These are phyloP conservation scores for Pseudogymnoascus sp. DNA, from an alignment of 2,329 filamentous ascomycete genomes.

Conservation along the genomic window DNA sequence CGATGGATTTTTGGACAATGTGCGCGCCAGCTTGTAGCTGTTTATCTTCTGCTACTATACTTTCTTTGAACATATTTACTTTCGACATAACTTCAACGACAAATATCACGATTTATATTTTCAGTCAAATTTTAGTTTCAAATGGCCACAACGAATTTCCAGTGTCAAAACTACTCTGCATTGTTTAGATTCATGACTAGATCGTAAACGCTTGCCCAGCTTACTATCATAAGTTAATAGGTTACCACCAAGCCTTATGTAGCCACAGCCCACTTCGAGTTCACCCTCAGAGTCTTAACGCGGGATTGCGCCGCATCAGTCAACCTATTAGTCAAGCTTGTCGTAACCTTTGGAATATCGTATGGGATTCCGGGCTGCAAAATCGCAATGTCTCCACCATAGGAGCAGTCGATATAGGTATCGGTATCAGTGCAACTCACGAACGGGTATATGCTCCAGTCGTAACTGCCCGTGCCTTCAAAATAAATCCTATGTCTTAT, in stretches of 20 bases:
- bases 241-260: background rate
- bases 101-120: background rate
- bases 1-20: constrained; percentile 42
- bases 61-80: background rate
- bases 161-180: background rate
- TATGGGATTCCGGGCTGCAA: background rate
- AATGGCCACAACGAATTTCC: constrained; percentile 2
- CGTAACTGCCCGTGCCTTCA: background rate
- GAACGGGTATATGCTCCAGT: background rate
- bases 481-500: background rate
- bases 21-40: constrained; percentile 26
- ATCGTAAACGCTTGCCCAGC: background rate
- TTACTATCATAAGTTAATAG: background rate
- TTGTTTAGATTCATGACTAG: background rate
- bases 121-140: background rate
- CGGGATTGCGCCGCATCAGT: background rate
- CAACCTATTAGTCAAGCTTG: background rate
- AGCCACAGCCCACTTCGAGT: background rate
- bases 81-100: constrained; percentile 10
- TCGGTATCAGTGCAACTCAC: background rate
- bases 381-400: background rate
- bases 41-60: constrained; percentile 22
- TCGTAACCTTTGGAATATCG: background rate
- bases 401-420: background rate
- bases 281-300: background rate